Evolutionary conservation across 768 basidiomycete genomes (phyloP), one percentile per base, ranked within the genome.

Genomic region (Mycena capillaripes): DNA sequence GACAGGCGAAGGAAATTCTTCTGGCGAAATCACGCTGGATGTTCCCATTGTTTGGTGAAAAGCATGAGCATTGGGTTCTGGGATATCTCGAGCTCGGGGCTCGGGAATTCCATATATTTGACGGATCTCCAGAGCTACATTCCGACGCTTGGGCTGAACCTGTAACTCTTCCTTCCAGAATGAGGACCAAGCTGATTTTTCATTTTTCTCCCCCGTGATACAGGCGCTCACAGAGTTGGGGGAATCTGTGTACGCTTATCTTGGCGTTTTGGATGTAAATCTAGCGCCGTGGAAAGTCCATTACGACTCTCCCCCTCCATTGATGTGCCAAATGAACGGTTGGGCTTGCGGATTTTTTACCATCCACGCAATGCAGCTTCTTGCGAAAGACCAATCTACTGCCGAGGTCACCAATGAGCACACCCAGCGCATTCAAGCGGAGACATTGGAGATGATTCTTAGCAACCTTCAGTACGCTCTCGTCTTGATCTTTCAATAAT

Each of bases 131-230:
- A 6, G 65, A 71, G 27, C 57, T 71, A 19, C 23, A 42, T 19
- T 66, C 65, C 3, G 34, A 30, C 23, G 7, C 34, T 17, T 71
- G 70, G 70, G 70, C 64, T 23, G 70, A 71, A n/a, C 70, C 70
- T n/a, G 70, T 71, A 30, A 56, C n/a, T n/a, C n/a, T n/a, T n/a
- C n/a, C n/a, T n/a, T n/a, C n/a, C n/a, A n/a, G 36, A 36, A 36
- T 36, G 36, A 61, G 12, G 36, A 36, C 12, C 36, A 21, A 52
- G 11, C n/a, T 38, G 25, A 23, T 3, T 19, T 36, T 60, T 19
- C 32, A 50, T 1, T 62, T 12, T 42, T 16, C 23, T 19, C 36
- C n/a, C n/a, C n/a, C n/a, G n/a, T 36, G 12, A 36, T 12, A 36
- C 23, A 70, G 69, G 70, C 62, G 1, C 63, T 71, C 29, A 30